Evolutionary conservation across 345 rosid species (phyloP).

Genomic region (Citrus cavaleriei): DNA sequence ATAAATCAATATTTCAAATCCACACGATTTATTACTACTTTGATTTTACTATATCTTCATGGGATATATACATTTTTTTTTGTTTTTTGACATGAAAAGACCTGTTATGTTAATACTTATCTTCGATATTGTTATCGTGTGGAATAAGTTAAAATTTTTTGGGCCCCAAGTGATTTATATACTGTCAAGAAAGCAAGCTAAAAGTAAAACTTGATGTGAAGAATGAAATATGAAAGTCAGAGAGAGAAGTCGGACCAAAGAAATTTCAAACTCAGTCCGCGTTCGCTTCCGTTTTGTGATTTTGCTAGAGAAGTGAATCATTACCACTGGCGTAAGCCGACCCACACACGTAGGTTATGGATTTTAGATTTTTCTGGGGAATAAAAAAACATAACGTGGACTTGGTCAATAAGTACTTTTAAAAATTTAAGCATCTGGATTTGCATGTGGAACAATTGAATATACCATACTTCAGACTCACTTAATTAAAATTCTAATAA

Average conservation of each 20-base stretch:
- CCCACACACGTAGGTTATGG: no score
- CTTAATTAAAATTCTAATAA: not conserved
- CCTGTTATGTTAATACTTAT: no score
- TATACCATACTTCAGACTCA: not conserved
- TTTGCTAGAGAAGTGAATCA: not conserved
- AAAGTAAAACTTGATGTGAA: not conserved
- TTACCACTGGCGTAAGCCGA: no score
- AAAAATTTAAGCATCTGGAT: not conserved
- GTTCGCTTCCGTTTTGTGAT: not conserved
- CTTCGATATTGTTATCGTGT: no score
- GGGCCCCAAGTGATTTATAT: not conserved
- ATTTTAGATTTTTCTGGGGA: not conserved
- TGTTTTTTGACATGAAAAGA: no score
- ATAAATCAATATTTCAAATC: no score
- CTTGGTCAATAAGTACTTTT: conserved; percentile 1
- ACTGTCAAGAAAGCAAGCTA: not conserved
- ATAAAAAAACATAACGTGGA: not conserved
- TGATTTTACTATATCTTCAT: no score
- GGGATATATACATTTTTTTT: no score
- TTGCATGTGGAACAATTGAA: not conserved
- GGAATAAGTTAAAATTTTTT: not conserved
- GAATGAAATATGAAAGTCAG: not conserved
- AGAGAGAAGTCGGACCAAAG: not conserved
- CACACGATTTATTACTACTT: no score
- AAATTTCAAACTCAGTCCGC: not conserved